Percentiles rank a stretch among this genome's conserved stretches.
These are phyloP conservation scores for Ilyonectria destructans DNA, from an alignment of 2,329 filamentous ascomycete species.

Conservation along the genomic window DNA sequence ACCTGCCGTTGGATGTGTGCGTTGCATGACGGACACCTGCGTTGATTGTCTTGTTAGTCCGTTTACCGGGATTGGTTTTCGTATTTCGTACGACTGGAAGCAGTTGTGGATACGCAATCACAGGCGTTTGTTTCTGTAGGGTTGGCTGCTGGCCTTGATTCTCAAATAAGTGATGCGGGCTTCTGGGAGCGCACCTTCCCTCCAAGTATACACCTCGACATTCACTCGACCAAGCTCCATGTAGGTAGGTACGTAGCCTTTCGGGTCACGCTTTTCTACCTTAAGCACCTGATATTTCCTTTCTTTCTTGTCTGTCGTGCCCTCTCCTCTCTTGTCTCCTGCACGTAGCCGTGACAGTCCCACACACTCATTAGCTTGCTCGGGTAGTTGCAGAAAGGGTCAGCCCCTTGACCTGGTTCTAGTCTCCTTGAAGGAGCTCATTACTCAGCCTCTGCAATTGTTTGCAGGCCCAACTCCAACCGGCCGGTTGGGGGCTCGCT, in stretches of 20 bases:
- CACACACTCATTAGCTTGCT: slow-evolving; percentile 8
- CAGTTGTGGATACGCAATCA: not conserved
- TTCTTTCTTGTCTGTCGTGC: not conserved
- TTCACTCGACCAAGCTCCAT: too few relatives aligned
- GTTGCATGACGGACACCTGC: not conserved
- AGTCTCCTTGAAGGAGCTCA: not conserved
- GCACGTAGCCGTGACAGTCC: slow-evolving; percentile 29
- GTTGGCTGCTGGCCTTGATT: not conserved
- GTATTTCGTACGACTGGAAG: not conserved
- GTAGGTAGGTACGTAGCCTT: too few relatives aligned
- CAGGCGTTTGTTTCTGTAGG: not conserved
- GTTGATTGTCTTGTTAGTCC: not conserved
- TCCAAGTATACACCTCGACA: not conserved
- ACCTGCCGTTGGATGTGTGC: not conserved
- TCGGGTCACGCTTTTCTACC: not conserved
- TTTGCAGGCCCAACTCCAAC: not conserved
- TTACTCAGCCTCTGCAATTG: too few relatives aligned
- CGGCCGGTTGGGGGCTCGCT: not conserved
- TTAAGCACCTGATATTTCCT: not conserved
- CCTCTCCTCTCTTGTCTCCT: slow-evolving; percentile 3
- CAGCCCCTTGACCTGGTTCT: not conserved
- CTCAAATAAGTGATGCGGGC: not conserved
- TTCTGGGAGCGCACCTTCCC: not conserved
- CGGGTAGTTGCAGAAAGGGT: slow-evolving; percentile 3
- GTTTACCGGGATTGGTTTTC: not conserved